Evolutionary conservation across 352 stramenopile species (phyloP).

Genomic region (Pythium vanterpoolii): DNA sequence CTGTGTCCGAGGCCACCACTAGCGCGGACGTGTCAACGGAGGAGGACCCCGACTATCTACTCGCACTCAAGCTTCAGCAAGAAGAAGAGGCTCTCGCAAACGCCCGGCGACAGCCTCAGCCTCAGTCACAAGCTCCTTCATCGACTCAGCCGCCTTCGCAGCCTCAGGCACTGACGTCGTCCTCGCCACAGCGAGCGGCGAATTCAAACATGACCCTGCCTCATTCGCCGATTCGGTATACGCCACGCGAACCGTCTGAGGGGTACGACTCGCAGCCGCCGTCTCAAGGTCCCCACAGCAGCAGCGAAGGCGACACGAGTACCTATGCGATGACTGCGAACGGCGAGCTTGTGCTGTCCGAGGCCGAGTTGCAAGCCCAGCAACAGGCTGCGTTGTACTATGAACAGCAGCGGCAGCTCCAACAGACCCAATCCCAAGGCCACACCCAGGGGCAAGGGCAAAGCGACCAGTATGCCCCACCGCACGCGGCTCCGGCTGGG

Average conservation of each 20-base stretch:
- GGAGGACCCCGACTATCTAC: constrained; percentile 60
- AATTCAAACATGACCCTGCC: neutral
- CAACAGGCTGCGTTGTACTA: constrained; percentile 54
- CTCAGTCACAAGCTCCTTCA: neutral
- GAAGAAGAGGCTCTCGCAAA: constrained; percentile 58
- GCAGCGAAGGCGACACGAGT: constrained; percentile 37
- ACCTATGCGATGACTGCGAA: constrained; percentile 39
- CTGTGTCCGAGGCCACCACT: constrained; percentile 12
- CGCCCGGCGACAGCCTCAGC: neutral
- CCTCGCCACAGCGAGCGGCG: neutral
- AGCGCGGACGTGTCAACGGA: constrained; percentile 21
- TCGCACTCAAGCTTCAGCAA: constrained; percentile 71
- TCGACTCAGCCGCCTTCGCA: neutral
- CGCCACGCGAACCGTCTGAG: constrained; percentile 7
- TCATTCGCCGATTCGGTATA: constrained; percentile 4
- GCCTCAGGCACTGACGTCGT: neutral
- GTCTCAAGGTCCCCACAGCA: constrained; percentile 19
- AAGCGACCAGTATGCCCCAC: neutral
- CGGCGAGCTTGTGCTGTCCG: constrained; percentile 54
- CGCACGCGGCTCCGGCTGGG: neutral
- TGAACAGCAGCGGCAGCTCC: constrained; percentile 55
- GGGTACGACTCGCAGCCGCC: constrained; percentile 20
- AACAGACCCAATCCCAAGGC: constrained; percentile 6
- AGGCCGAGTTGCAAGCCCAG: constrained; percentile 68
- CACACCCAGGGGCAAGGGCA: constrained; percentile 1